Evolutionary conservation across 169 alveolate genomes (phyloP).

Genomic region (Babesia bovis): DNA sequence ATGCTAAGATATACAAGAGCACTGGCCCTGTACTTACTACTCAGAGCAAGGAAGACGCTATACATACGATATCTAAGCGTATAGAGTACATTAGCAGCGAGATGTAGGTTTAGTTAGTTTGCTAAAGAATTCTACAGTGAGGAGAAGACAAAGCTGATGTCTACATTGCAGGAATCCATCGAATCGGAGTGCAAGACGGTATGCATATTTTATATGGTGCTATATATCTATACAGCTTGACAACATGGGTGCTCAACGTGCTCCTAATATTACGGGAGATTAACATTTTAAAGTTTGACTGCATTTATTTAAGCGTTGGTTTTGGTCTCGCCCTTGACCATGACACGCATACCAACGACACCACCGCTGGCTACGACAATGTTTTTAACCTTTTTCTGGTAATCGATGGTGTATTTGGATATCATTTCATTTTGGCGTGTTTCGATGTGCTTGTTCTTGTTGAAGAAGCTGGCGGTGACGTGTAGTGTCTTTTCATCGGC

Average conservation of each 20-base stretch:
- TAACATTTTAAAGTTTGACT: background rate
- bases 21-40: conserved; percentile 58
- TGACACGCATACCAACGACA: conserved; percentile 57
- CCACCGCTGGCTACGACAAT: conserved; percentile 54
- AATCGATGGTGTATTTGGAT: background rate
- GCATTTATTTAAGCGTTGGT: background rate
- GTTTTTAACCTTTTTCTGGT: conserved; percentile 31
- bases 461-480: conserved; percentile 17
- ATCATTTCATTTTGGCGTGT: background rate
- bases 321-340: background rate
- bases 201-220: background rate
- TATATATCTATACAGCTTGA: conserved; percentile 14
- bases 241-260: conserved; percentile 22
- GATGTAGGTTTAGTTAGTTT: conserved; percentile 11
- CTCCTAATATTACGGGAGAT: too few species aligned
- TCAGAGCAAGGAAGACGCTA: conserved; percentile 61
- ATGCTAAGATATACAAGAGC: conserved; percentile 63
- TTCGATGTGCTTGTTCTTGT: background rate
- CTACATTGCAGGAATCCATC: conserved; percentile 32
- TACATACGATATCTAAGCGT: conserved; percentile 58
- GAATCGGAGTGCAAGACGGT: conserved; percentile 59
- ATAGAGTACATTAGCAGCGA: conserved; percentile 56
- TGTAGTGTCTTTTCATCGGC: conserved; percentile 22
- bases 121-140: conserved; percentile 17
- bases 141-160: conserved; percentile 38